Evolutionary conservation across 2,329 filamentous ascomycete species (phyloP).

Genomic region (Dothideomycetidae sp.): DNA sequence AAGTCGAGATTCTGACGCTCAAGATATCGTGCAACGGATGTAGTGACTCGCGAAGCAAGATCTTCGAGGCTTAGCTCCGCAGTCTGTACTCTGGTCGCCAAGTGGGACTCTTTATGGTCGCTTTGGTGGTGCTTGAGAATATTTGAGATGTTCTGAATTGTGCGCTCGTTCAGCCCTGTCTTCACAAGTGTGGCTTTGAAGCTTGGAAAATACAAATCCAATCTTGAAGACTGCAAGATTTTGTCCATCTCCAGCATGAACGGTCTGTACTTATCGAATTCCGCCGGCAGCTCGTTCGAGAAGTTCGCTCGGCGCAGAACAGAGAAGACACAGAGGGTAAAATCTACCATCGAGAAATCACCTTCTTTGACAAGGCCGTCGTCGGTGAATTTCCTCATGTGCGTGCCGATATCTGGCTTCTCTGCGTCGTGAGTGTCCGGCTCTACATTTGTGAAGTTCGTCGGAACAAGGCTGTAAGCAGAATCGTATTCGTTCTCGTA

Average conservation of each 20-base stretch:
- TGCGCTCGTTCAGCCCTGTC: too few species aligned
- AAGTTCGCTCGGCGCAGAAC: background rate
- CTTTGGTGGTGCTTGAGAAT: too few species aligned
- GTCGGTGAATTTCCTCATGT: too few species aligned
- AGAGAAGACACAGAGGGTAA: background rate
- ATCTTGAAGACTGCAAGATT: background rate
- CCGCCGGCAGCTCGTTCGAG: background rate
- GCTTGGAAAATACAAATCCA: background rate
- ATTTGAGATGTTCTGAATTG: too few species aligned
- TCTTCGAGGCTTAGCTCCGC: background rate
- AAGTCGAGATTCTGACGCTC: conserved; percentile 13
- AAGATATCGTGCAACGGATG: conserved; percentile 13
- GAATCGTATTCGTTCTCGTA: background rate
- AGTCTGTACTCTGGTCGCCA: background rate
- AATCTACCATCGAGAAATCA: too few species aligned
- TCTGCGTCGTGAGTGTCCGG: background rate
- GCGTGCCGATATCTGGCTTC: too few species aligned
- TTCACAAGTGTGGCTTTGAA: background rate
- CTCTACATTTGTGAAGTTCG: background rate
- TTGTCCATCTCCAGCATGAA: background rate
- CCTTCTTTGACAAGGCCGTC: too few species aligned
- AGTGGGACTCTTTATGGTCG: background rate
- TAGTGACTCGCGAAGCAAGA: conserved; percentile 2
- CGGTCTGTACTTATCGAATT: conserved; percentile 2
- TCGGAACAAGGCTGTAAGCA: background rate